A percentile compares a stretch with the other conserved stretches of the same genome.
These are phyloP conservation scores for Phellopilus nigrolimitatus DNA, from an alignment of 1,284 basidiomycete genomes.

Conservation along the genomic window DNA sequence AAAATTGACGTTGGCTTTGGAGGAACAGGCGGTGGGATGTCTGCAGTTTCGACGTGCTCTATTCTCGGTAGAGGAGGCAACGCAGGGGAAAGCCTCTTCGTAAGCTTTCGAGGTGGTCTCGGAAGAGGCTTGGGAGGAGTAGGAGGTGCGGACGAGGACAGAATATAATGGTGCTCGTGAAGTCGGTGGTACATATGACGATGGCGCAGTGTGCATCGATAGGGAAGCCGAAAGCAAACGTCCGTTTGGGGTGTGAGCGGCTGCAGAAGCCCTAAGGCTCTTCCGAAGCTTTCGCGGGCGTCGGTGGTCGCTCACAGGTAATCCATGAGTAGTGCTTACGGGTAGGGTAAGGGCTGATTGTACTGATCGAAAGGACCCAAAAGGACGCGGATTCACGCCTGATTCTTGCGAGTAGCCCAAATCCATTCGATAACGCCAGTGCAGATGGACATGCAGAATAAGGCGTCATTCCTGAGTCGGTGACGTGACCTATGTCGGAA, in stretches of 20 bases:
- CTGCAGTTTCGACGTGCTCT: neutral
- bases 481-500: conserved; percentile 16
- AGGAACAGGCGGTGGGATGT: conserved; percentile 16
- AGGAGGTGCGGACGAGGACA: neutral
- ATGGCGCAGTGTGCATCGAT: neutral
- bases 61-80: conserved; percentile 8
- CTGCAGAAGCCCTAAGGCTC: conserved; percentile 5
- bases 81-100: conserved; percentile 8
- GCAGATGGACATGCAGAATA: conserved; percentile 2
- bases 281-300: conserved; percentile 19
- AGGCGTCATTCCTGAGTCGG: conserved; percentile 1
- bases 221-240: neutral
- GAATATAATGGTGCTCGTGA: neutral
- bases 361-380: neutral
- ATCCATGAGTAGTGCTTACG: conserved; percentile 13
- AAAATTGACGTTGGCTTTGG: neutral
- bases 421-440: conserved; percentile 1
- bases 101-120: conserved; percentile 14
- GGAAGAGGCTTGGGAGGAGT: conserved; percentile 2
- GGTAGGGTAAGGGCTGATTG: conserved; percentile 7
- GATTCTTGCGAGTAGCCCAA: neutral
- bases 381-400: neutral
- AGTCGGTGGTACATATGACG: neutral
- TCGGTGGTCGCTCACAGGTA: conserved; percentile 6
- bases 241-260: neutral